phyloP scores from a whole-genome alignment of 495 filamentous ascomycete genomes.

The Chaetomium cochliodes region DNA sequence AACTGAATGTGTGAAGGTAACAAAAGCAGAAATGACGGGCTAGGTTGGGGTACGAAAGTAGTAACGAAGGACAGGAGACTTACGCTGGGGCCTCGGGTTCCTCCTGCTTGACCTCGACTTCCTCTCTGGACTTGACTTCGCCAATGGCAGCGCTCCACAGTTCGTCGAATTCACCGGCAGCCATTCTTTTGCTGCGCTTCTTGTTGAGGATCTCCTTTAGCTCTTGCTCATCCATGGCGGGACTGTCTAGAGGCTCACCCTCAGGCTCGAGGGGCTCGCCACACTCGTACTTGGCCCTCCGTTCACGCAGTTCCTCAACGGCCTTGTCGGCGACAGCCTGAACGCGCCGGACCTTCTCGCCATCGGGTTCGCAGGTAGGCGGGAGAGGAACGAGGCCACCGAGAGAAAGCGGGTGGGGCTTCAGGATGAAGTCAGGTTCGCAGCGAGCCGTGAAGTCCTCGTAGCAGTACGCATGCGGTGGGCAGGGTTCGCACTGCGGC shows the following conservation, averaged over 20 bases:
- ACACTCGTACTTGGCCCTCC: slow-evolving; percentile 86
- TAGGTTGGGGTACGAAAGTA: neutral
- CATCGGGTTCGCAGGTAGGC: slow-evolving; percentile 93
- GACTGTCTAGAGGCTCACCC: slow-evolving; percentile 56
- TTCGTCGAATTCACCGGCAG: slow-evolving; percentile 85
- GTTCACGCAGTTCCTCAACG: slow-evolving; percentile 81
- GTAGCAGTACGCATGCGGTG: slow-evolving; percentile 86
- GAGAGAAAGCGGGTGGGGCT: slow-evolving; percentile 78
- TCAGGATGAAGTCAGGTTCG: slow-evolving; percentile 82
- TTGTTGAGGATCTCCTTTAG: slow-evolving; percentile 71
- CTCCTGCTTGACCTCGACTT: slow-evolving; percentile 67
- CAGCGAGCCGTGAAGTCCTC: slow-evolving; percentile 71
- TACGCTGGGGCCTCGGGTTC: slow-evolving; percentile 54
- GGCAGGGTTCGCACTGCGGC: slow-evolving; percentile 88
- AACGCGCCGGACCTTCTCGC: slow-evolving; percentile 83
- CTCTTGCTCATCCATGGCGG: slow-evolving; percentile 69
- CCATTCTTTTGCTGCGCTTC: slow-evolving; percentile 75
- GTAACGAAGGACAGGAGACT: slow-evolving; percentile 43
- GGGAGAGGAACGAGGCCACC: slow-evolving; percentile 79
- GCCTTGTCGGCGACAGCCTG: slow-evolving; percentile 84
- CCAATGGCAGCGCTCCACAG: slow-evolving; percentile 85
- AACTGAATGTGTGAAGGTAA: slow-evolving; percentile 29
- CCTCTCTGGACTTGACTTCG: slow-evolving; percentile 77
- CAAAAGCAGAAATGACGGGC: slow-evolving; percentile 11
- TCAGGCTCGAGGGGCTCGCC: slow-evolving; percentile 66